A percentile compares a stretch with the other conserved stretches of the same genome.
Evolutionary conservation across 2,329 filamentous ascomycete genomes (phyloP).

Genomic region (Colletotrichum sp.): DNA sequence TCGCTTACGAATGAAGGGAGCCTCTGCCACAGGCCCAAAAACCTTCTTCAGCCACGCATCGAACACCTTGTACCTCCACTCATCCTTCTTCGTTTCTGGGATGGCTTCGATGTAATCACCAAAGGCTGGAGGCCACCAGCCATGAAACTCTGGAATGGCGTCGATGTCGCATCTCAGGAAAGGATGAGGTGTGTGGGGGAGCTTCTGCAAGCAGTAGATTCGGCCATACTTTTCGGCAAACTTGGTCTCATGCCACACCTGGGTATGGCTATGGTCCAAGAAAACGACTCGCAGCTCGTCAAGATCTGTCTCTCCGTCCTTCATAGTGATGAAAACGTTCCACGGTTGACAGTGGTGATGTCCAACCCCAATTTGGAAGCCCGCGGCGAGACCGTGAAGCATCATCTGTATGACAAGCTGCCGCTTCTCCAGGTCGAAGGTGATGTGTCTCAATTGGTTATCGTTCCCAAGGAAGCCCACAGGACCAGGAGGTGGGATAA

Average conservation of each 20-base stretch:
- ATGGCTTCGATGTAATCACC: too few relatives aligned
- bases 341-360: conserved; percentile 28
- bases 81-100: too few relatives aligned
- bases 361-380: neutral
- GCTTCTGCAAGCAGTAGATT: neutral
- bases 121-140: too few relatives aligned
- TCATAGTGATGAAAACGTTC: conserved; percentile 23
- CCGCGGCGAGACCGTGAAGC: neutral
- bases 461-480: neutral
- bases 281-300: neutral
- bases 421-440: neutral
- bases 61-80: too few relatives aligned
- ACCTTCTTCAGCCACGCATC: too few relatives aligned
- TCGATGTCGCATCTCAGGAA: neutral
- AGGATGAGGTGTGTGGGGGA: neutral
- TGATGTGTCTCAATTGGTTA: too few relatives aligned
- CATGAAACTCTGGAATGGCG: neutral
- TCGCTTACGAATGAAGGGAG: too few relatives aligned
- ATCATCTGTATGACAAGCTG: neutral
- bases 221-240: too few relatives aligned
- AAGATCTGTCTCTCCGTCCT: neutral
- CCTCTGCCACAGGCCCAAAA: too few relatives aligned
- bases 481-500: neutral
- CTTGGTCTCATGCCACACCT: neutral
- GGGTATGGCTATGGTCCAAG: neutral